Evolutionary conservation across 768 basidiomycete species (phyloP), one percentile per base, ranked within the genome.

Genomic region (Macrolepiota albuminosa): DNA sequence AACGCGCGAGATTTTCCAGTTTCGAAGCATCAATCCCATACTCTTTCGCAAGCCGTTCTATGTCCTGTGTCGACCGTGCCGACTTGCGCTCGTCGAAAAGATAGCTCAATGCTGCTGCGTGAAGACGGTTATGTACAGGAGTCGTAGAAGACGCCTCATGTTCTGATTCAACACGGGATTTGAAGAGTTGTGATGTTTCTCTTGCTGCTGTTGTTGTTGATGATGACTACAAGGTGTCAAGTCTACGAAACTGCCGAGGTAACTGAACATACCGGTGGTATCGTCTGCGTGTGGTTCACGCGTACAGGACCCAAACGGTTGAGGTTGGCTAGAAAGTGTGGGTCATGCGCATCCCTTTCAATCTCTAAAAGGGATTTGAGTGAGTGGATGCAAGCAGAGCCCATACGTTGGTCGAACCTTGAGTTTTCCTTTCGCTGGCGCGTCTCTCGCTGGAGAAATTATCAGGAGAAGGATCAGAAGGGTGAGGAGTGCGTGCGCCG

Each of bases 271-370:
- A 86, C 88, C 24, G 80, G 72, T 63, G 70, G 78, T 54, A 83
- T 64, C 6, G 77, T 70, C 59, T 77, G 75, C 79, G 81, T 82
- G 64, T 88, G 86, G 65, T 90, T 83, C 13, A 93, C 89, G 36
- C 74, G 76, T 26, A 92, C 91, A 13, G 82, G 84, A 1, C 90
- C 90, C 2, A 93, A 74, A 40, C 71, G 75, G 63, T 64, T 81
- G 53, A 94, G 72, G 64, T 88, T 91, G 39, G 81, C 76, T 64
- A 89, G 69, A 54, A 93, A 82, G 31, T 91, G 82, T 1, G 88
- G 88, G 66, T 94, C 90, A 57, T 75, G 77, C n/a, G 83, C 79
- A 64, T 93, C 89, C 56, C 68, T 72, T 57, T 83, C 77, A 65
- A 90, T 84, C 8, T 75, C 89, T 90, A 63, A 14, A 56, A n/a